Evolutionary conservation across 2,329 filamentous ascomycete genomes (phyloP).

Genomic region (Penicillium frequentans): DNA sequence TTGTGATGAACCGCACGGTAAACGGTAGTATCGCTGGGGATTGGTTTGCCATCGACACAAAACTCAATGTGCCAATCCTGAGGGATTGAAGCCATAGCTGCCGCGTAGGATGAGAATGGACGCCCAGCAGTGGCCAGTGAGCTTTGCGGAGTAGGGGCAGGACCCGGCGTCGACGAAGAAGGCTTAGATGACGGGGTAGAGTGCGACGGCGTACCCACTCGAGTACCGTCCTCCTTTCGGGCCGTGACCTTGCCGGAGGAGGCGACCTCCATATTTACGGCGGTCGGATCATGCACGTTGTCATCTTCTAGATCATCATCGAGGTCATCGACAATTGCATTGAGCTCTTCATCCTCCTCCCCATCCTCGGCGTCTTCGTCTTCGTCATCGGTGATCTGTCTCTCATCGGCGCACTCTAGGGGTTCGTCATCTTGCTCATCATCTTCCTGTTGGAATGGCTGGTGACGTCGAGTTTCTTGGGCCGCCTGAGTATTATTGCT

Average conservation of each 20-base stretch:
- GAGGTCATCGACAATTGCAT: slow-evolving; percentile 86
- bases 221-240: slow-evolving; percentile 85
- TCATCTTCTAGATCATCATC: slow-evolving; percentile 80
- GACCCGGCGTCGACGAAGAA: slow-evolving; percentile 34
- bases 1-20: slow-evolving; percentile 87
- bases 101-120: slow-evolving; percentile 74
- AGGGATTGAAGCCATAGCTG: slow-evolving; percentile 74
- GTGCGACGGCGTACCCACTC: slow-evolving; percentile 78
- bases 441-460: slow-evolving; percentile 56
- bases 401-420: slow-evolving; percentile 91
- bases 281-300: slow-evolving; percentile 75
- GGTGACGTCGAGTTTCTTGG: slow-evolving; percentile 60
- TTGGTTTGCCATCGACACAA: slow-evolving; percentile 76
- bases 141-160: slow-evolving; percentile 26
- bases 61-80: slow-evolving; percentile 99
- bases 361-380: slow-evolving; percentile 62
- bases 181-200: slow-evolving; percentile 47
- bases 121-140: slow-evolving; percentile 57
- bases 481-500: slow-evolving; percentile 41
- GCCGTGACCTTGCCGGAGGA: slow-evolving; percentile 86
- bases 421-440: slow-evolving; percentile 67
- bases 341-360: slow-evolving; percentile 61
- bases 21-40: slow-evolving; percentile 90
- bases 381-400: slow-evolving; percentile 72
- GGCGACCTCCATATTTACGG: slow-evolving; percentile 88